Percentiles rank a stretch among this genome's conserved stretches.
These are phyloP conservation scores for Leccinum pallidistipes DNA, from an alignment of 1,284 basidiomycete species.

Conservation along the genomic window DNA sequence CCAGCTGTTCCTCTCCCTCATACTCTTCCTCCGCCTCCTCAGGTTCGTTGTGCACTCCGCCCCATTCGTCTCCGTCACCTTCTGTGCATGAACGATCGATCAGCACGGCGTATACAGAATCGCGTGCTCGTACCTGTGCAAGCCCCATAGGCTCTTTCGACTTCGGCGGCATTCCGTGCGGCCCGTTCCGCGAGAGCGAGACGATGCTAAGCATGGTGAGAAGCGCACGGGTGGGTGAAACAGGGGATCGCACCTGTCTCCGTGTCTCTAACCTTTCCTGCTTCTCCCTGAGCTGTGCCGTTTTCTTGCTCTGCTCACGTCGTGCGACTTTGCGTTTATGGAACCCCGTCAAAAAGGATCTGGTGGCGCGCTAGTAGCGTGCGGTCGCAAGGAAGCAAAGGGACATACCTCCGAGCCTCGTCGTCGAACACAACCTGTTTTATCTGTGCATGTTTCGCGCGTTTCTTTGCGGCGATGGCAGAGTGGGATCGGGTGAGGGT, in stretches of 20 bases:
- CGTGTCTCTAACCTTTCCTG: constrained; percentile 63
- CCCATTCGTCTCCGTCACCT: constrained; percentile 43
- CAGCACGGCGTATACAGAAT: neutral
- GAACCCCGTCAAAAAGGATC: constrained; percentile 85
- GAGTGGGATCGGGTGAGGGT: constrained; percentile 60
- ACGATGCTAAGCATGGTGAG: constrained; percentile 53
- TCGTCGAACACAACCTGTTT: constrained; percentile 79
- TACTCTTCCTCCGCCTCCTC: constrained; percentile 60
- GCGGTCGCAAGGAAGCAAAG: neutral
- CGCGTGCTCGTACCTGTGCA: constrained; percentile 39
- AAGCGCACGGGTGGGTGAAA: neutral
- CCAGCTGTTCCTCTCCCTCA: constrained; percentile 74
- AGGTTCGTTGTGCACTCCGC: constrained; percentile 28
- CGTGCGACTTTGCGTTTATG: constrained; percentile 82
- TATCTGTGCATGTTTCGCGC: constrained; percentile 56
- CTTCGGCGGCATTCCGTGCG: constrained; percentile 62
- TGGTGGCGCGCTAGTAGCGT: constrained; percentile 32
- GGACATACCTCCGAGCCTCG: constrained; percentile 59
- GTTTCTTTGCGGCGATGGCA: constrained; percentile 61
- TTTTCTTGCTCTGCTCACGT: constrained; percentile 67
- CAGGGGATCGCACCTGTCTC: constrained; percentile 55
- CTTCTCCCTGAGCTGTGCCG: constrained; percentile 67
- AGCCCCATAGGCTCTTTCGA: constrained; percentile 71
- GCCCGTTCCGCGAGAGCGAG: constrained; percentile 70
- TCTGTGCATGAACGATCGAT: constrained; percentile 21